Conservation (phyloP, 2,329 filamentous ascomycete genomes). For the Apiospora rasikravindrae region DNA sequence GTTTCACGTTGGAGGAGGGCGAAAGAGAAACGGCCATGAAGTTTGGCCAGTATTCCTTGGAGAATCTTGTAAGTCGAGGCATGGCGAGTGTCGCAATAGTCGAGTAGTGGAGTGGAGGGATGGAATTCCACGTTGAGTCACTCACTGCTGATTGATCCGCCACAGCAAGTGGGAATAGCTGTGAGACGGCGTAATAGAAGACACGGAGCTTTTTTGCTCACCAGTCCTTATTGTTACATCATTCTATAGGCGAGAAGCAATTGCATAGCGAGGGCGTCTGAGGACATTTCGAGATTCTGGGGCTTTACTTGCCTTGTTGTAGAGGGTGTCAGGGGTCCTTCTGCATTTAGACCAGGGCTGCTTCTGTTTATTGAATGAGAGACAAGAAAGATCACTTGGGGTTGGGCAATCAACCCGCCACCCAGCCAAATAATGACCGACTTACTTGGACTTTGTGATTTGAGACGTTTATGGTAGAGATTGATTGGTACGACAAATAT, state of each 20-base stretch:
- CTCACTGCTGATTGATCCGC: not conserved
- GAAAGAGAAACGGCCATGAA: not conserved
- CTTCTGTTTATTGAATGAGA: not conserved
- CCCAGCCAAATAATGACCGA: not conserved
- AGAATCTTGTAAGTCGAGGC: too few relatives aligned
- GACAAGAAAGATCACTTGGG: not conserved
- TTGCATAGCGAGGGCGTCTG: constrained; percentile 7
- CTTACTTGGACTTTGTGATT: not conserved
- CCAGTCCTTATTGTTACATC: not conserved
- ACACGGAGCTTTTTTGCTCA: not conserved
- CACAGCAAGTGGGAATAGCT: not conserved
- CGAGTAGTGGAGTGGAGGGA: not conserved
- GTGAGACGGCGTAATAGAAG: not conserved
- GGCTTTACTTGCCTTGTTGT: not conserved
- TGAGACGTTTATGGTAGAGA: not conserved
- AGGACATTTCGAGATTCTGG: not conserved
- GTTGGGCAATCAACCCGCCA: not conserved
- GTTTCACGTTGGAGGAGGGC: not conserved
- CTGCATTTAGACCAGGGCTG: not conserved
- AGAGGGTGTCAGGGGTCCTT: not conserved
- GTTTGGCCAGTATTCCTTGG: not conserved
- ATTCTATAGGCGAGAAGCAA: not conserved
- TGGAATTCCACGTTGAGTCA: not conserved
- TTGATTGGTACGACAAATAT: too few relatives aligned
- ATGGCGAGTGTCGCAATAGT: not conserved